These are phyloP conservation scores for Candida sanyaensis DNA, from an alignment of 1,139 yeast genomes.

Conservation along the genomic window DNA sequence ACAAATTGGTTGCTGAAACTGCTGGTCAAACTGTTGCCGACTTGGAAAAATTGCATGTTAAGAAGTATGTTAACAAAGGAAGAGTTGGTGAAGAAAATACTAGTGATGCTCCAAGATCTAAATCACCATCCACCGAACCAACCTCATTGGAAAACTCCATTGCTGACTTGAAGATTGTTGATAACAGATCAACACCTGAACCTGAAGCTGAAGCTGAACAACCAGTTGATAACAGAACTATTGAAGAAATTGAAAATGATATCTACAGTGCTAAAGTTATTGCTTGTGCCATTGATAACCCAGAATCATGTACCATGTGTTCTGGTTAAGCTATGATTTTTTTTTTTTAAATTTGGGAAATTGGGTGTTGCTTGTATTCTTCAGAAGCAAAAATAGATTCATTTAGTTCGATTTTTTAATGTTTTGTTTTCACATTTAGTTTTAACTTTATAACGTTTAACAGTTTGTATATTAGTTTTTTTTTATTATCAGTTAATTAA, in stretches of 20 bases:
- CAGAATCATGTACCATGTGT: slow-evolving; percentile 98
- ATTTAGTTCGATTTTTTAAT: slow-evolving; percentile 1
- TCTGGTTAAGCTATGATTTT: slow-evolving; percentile 62
- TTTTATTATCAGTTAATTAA: background rate
- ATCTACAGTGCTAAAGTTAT: slow-evolving; percentile 90
- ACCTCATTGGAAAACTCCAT: slow-evolving; percentile 50
- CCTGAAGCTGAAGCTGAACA: slow-evolving; percentile 20
- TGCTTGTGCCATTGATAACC: slow-evolving; percentile 96
- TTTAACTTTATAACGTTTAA: background rate
- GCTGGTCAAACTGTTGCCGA: slow-evolving; percentile 58
- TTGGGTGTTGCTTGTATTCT: background rate
- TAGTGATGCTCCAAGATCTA: slow-evolving; percentile 30
- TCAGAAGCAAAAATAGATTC: slow-evolving; percentile 1
- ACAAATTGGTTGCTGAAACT: slow-evolving; percentile 32
- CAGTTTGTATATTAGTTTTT: slow-evolving; percentile 3
- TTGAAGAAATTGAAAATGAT: slow-evolving; percentile 47
- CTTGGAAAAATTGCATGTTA: slow-evolving; percentile 56
- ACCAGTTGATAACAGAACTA: slow-evolving; percentile 16
- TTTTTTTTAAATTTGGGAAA: background rate
- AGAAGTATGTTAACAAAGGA: slow-evolving; percentile 44
- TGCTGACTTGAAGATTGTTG: slow-evolving; percentile 42
- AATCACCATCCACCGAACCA: slow-evolving; percentile 49
- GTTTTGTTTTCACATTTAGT: background rate
- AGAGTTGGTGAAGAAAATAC: slow-evolving; percentile 18
- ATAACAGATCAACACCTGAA: slow-evolving; percentile 12